phyloP scores from a whole-genome alignment of 768 basidiomycete genomes.

The Amanita brunnescens region DNA sequence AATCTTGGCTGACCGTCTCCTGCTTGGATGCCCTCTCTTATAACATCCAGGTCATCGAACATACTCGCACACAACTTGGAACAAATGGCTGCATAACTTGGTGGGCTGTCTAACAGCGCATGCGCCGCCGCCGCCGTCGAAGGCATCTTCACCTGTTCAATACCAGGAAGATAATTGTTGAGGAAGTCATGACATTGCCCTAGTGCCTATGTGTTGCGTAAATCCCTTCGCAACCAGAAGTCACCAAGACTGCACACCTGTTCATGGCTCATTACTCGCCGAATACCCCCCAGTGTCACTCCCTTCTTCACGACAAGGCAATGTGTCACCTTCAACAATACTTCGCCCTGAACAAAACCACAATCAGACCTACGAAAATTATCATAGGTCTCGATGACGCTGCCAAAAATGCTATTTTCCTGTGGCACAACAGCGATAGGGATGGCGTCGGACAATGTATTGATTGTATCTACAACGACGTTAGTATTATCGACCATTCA shows the following conservation, averaged over 20 bases:
- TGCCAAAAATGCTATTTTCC: slow-evolving; percentile 72
- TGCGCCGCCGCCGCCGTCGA: slow-evolving; percentile 72
- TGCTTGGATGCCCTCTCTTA: slow-evolving; percentile 60
- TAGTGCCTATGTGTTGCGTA: slow-evolving; percentile 41
- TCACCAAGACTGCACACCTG: slow-evolving; percentile 38
- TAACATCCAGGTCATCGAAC: slow-evolving; percentile 53
- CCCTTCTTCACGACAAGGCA: slow-evolving; percentile 60
- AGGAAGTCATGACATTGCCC: slow-evolving; percentile 73
- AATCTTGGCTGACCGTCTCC: slow-evolving; percentile 29
- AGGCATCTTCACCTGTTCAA: slow-evolving; percentile 42
- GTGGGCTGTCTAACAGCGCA: slow-evolving; percentile 30
- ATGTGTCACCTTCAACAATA: slow-evolving; percentile 54
- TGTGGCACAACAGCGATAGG: slow-evolving; percentile 66
- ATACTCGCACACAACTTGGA: slow-evolving; percentile 53
- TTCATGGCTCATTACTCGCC: slow-evolving; percentile 66
- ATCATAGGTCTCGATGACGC: slow-evolving; percentile 70
- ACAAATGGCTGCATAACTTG: slow-evolving; percentile 63
- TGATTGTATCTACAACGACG: slow-evolving; percentile 46
- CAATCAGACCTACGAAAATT: slow-evolving; percentile 37
- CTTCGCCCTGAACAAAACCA: slow-evolving; percentile 52
- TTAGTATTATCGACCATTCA: background rate
- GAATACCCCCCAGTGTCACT: slow-evolving; percentile 44
- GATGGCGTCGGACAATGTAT: slow-evolving; percentile 34
- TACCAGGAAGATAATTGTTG: slow-evolving; percentile 40
- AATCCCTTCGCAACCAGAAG: background rate